Base-by-base conservation (phyloP, 371 early-diverging fungal genomes). In the Entomophthora muscae region DNA sequence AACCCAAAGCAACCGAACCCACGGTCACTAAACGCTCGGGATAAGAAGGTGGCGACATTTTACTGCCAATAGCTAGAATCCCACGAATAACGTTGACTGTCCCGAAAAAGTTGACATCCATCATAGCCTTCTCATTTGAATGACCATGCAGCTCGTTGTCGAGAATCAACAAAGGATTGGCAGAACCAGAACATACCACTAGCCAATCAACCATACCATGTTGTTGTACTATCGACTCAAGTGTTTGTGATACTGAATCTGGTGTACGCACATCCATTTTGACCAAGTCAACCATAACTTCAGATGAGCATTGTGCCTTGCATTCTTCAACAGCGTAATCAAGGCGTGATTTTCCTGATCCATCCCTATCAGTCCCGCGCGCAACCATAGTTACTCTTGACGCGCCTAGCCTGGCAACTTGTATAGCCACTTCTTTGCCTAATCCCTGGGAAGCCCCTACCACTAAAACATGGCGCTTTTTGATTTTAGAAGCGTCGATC, bases 41-140 rank as follows among this genome's bases (percentile, higher is more conserved):
- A 26, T 61, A 61, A 32, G 22, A 17, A 3, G 31, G 23, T 2
- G 31, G 12, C 1, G 17, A 3, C 27, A 24, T 55, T 3, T 3
- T 26, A 10, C 21, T 27, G 27, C 55, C 55, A 55, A 55, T n/a
- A 1, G 28, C n/a, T 33, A 59, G 33, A 10, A 59, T 17, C 17
- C 22, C 32, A 5, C 33, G 29, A 42, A 59, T 59, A 1, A 61
- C 62, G 42, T 61, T 61, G 3, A 61, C 62, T 17, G 62, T n/a
- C 13, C 62, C 62, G 10, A 61, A n/a, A 52, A 28, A 61, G 53
- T 61, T 61, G n/a, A 61, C 52, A 21, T 61, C 32, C 60, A 59
- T 59, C 60, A 59, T 59, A 10, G 22, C 33, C 30, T 33, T 29
- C 30, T 59, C 42, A 31, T 17, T 55, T 27, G 7, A 24, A 3